Evolutionary conservation across 2,329 filamentous ascomycete species (phyloP).

Genomic region (Venturia nashicola): DNA sequence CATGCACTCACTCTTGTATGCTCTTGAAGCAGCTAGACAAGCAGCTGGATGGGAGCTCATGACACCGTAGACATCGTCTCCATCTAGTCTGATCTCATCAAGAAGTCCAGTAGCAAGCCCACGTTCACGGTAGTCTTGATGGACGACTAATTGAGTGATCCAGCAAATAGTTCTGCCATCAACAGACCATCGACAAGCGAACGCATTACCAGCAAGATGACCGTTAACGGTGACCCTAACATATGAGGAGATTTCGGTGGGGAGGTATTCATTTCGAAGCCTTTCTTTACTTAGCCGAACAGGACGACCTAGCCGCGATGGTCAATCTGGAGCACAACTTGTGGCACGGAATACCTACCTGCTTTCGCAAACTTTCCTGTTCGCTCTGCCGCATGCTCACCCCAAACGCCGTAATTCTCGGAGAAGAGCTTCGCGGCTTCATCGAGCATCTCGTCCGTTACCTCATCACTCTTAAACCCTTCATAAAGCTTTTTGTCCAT

Average conservation of each 20-base stretch:
- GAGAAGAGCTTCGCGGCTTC: conserved; percentile 24
- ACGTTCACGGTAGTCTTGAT: conserved; percentile 23
- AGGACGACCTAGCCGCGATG: neutral
- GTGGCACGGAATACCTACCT: conserved; percentile 11
- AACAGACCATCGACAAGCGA: conserved; percentile 24
- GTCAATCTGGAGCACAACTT: neutral
- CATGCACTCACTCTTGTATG: conserved; percentile 19
- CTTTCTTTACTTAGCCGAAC: conserved; percentile 10
- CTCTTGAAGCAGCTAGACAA: conserved; percentile 21
- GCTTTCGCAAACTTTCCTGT: conserved; percentile 15
- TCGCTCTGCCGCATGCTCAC: conserved; percentile 13
- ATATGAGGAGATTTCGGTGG: conserved; percentile 18
- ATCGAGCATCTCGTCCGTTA: conserved; percentile 25
- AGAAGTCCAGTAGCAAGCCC: conserved; percentile 25
- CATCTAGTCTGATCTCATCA: conserved; percentile 17
- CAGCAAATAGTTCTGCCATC: conserved; percentile 24
- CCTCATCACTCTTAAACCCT: conserved; percentile 16
- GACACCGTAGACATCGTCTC: conserved; percentile 25
- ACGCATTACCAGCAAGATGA: conserved; percentile 23
- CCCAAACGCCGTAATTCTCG: conserved; percentile 25
- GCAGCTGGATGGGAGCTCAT: conserved; percentile 29
- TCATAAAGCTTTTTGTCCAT: conserved; percentile 19
- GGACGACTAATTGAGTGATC: conserved; percentile 31
- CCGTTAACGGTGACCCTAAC: conserved; percentile 21
- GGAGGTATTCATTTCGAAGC: conserved; percentile 17